Evolutionary conservation across 805 yeast species (phyloP).

Genomic region (Grigorovia transvaalensis): DNA sequence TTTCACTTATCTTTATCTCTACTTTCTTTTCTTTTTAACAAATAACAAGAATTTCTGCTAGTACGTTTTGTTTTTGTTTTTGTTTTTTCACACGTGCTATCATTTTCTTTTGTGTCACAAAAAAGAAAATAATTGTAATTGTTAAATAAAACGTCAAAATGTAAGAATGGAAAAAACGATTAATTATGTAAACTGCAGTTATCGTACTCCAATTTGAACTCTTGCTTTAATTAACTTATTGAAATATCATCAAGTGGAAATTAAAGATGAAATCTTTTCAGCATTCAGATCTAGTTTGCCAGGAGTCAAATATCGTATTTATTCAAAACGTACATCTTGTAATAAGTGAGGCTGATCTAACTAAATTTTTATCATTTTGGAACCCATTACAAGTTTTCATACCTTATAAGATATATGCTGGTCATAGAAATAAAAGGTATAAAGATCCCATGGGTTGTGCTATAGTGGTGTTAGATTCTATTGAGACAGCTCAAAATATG

Average conservation of each 20-base stretch:
- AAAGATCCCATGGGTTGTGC: conserved; percentile 54
- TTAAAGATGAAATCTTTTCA: neutral
- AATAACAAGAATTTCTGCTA: too few relatives aligned
- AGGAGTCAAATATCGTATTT: conserved; percentile 32
- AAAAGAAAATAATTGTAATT: too few relatives aligned
- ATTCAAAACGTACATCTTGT: conserved; percentile 44
- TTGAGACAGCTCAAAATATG: conserved; percentile 55
- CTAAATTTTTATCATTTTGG: conserved; percentile 34
- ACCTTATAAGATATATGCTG: conserved; percentile 45
- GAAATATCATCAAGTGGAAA: neutral
- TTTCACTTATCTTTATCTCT: neutral
- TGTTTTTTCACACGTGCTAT: too few relatives aligned
- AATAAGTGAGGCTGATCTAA: conserved; percentile 45
- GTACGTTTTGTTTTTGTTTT: too few relatives aligned
- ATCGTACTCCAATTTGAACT: too few relatives aligned
- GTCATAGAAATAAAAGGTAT: conserved; percentile 27
- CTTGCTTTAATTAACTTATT: too few relatives aligned
- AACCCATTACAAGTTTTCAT: conserved; percentile 38
- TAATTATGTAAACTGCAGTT: too few relatives aligned
- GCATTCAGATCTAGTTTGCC: neutral
- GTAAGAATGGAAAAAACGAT: too few relatives aligned
- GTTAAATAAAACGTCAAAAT: too few relatives aligned
- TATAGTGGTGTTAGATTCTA: conserved; percentile 65
- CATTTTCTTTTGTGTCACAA: too few relatives aligned
- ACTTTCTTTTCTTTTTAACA: neutral